Percentiles rank a stretch among this genome's conserved stretches.
Evolutionary conservation across 345 rosid species (phyloP).

Genomic region (sweet orange (Citrus sinensis)): DNA sequence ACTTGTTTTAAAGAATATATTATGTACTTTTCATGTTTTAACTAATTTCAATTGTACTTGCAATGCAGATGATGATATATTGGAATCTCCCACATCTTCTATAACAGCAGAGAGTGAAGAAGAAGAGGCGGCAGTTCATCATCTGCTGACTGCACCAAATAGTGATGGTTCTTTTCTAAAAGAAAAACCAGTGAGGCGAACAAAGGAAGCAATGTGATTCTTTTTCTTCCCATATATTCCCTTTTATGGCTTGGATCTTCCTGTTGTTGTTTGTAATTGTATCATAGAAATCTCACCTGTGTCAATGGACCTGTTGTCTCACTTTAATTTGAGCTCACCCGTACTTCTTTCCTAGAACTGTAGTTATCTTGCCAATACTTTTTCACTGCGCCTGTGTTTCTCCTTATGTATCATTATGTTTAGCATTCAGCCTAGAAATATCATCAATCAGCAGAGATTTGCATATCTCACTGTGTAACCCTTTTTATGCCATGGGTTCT

Average conservation of each 20-base stretch:
- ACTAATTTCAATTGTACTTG: slow-evolving; percentile 1
- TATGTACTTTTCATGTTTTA: neutral
- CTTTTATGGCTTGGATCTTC: slow-evolving; percentile 11
- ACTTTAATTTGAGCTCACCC: neutral
- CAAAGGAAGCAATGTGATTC: slow-evolving; percentile 46
- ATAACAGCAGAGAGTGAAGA: slow-evolving; percentile 56
- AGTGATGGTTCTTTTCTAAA: slow-evolving; percentile 60
- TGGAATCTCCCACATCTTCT: slow-evolving; percentile 60
- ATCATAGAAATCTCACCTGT: slow-evolving; percentile 4
- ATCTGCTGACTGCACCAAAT: slow-evolving; percentile 55
- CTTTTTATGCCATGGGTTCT: neutral
- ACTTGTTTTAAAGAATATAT: neutral
- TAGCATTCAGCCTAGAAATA: slow-evolving; percentile 5
- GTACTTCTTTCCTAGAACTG: neutral
- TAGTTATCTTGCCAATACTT: slow-evolving; percentile 6
- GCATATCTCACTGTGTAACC: neutral
- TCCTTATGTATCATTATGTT: slow-evolving; percentile 7
- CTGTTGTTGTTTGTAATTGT: slow-evolving; percentile 16
- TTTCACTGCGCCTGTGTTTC: slow-evolving; percentile 1
- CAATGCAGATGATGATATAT: slow-evolving; percentile 47
- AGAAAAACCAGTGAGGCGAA: slow-evolving; percentile 66
- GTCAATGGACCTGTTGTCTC: neutral
- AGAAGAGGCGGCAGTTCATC: slow-evolving; percentile 67
- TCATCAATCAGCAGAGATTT: neutral
- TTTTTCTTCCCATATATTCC: neutral